Evolutionary conservation across 805 yeast genomes (phyloP), one percentile per base, ranked within the genome.

Genomic region (Starmerella etchellsii): DNA sequence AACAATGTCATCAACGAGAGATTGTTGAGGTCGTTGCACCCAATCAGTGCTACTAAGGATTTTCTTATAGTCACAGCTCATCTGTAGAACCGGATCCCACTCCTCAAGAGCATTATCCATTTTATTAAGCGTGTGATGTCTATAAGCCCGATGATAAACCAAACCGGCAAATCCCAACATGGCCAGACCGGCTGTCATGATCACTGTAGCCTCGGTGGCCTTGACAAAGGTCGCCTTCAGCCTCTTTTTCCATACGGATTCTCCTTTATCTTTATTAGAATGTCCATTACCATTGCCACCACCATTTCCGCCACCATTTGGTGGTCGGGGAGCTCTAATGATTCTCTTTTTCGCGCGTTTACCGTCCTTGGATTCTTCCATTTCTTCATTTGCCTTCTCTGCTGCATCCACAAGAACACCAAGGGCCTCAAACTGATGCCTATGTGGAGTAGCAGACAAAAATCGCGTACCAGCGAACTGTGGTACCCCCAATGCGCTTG

Each of bases 11-110:
- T 82, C 82, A 25, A 81, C 55, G 8, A 74, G 54, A 21, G 63
- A 52, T 51, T 81, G 93, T 50, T 81, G 81, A 1, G 75, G 75
- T 30, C 94, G 65, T 36, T 69, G 73, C 1, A 81, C 80, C 88
- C 91, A 79, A 34, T 63, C 66, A 3, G 16, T 9, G 13, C 64
- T 56, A 36, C 35, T 24, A 8, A 29, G 43, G 13, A 42, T 21
- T 20, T 30, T 27, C 8, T 36, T 31, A 14, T 39, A 38, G 50
- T 75, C 81, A 55, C 71, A 69, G 3, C 75, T 70, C 37, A 78
- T 56, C 47, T 75, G 76, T 39, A 71, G 68, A 0, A 80, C 74
- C 0, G 78, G 72, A 46, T 78, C 83, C 4, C 80, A 84, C 23
- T 62, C 66, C 10, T 76, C 76, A 47, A 81, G 81, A 0, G 91